A percentile compares a stretch with the other conserved stretches of the same genome.
Evolutionary conservation across 179 eudicot species (phyloP).

Genomic region (Dionaea muscipula): DNA sequence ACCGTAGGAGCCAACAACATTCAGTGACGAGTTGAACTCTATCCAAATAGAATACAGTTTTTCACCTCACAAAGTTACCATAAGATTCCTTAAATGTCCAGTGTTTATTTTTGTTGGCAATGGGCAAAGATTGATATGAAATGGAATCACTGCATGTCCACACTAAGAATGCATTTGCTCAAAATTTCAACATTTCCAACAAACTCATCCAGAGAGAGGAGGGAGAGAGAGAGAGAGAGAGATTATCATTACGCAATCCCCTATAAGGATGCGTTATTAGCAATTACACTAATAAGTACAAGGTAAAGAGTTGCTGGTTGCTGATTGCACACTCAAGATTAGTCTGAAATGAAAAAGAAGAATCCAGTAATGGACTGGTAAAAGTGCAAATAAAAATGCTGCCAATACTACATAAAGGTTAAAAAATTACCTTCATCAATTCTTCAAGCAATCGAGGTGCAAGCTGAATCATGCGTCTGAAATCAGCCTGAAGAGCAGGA

Average conservation of each 20-base stretch:
- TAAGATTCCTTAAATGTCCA: no score
- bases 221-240: background rate
- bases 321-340: no score
- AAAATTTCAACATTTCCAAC: background rate
- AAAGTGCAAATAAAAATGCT: background rate
- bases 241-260: background rate
- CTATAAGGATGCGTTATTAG: background rate
- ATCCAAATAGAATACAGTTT: no score
- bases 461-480: constrained; percentile 48
- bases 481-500: constrained; percentile 45
- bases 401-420: background rate
- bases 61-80: no score
- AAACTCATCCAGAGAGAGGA: background rate
- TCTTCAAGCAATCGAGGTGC: constrained; percentile 69
- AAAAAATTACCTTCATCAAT: constrained; percentile 38
- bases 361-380: no score
- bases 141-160: no score
- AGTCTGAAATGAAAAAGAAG: no score
- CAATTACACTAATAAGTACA: background rate
- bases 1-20: no score
- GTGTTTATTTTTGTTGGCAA: no score
- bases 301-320: no score
- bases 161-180: background rate
- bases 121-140: no score
- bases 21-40: no score